Conservation (phyloP, 2,329 filamentous ascomycete genomes). For the Phyllachora maydis region DNA sequence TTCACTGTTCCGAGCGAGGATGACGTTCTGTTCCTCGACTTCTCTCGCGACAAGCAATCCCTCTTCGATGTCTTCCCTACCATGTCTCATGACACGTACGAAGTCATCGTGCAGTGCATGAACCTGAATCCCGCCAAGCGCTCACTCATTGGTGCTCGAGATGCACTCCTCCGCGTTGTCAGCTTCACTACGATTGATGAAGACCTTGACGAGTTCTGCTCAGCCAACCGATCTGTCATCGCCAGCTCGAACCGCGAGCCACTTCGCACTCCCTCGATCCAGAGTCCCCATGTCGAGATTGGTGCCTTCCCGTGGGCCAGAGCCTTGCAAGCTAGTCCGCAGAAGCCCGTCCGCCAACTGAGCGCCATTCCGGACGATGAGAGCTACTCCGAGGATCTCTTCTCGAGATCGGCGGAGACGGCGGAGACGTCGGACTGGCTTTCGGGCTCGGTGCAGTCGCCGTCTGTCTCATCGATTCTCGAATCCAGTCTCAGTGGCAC, state of each 20-base stretch:
- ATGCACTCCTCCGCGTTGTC: conserved; percentile 58
- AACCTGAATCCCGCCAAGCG: conserved; percentile 80
- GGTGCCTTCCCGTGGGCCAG: conserved; percentile 92
- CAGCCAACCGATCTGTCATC: conserved; percentile 54
- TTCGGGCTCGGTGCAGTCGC: conserved; percentile 53
- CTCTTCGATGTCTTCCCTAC: conserved; percentile 96
- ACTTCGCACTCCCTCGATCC: conserved; percentile 83
- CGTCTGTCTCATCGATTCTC: conserved; percentile 65
- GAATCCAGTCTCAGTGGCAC: conserved; percentile 69
- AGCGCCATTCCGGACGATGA: conserved; percentile 69
- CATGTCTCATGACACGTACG: conserved; percentile 96
- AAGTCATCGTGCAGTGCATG: conserved; percentile 80
- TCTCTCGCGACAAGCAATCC: conserved; percentile 79
- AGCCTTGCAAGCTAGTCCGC: conserved; percentile 58
- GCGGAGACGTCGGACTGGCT: conserved; percentile 74
- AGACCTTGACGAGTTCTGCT: conserved; percentile 81
- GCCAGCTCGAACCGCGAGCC: conserved; percentile 85
- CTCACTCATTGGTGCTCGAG: conserved; percentile 56
- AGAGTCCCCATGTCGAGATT: conserved; percentile 61
- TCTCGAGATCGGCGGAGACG: conserved; percentile 53
- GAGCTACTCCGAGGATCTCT: conserved; percentile 69
- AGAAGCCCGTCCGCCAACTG: too few species aligned
- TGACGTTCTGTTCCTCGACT: conserved; percentile 88
- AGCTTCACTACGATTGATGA: conserved; percentile 93
- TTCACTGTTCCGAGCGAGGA: conserved; percentile 78